Base-by-base conservation (phyloP, 1,284 basidiomycete species). In the Ceratobasidium sp. region DNA sequence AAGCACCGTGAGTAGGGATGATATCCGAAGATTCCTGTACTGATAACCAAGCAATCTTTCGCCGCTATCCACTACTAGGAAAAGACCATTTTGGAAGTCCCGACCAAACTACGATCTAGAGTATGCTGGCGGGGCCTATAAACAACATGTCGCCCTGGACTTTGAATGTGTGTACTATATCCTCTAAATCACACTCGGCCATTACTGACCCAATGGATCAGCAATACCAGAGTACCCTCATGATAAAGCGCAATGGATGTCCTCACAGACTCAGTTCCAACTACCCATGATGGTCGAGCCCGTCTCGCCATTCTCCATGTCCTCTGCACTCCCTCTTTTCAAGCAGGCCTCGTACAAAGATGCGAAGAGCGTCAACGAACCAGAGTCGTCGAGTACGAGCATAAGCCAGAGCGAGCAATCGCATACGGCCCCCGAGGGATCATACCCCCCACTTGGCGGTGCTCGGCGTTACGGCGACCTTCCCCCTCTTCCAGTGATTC, bases 301-400 rank as follows among this genome's bases (percentile, higher is more conserved):
- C 21, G 35, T 67, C 18, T 67, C 64, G 11, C 64, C 64, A n/a
- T 67, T 67, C 32, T 67, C 64, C 64, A 67, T 67, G 64, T 67
- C 64, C 38, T 67, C 64, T 1, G 50, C 50, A 23, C 64, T 67
- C 16, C 64, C 64, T 1, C 49, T 49, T n/a, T 55, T 54, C 1
- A 67, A 67, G 50, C 16, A 18, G 23, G 50, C 26, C 16, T 44
- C 64, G 13, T 44, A 49, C 7, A 43, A 14, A 21, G 64, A 67
- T n/a, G 16, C 41, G 7, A 67, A 50, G 50, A 50, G 49, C 21
- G 35, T 50, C 50, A 43, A 26, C 16, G 49, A 54, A 38, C 14
- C 64, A 30, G 50, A n/a, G 38, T 50, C 26, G 54, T 21, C 49
- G 32, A 55, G 64, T 55, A 26, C 64, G 23, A 67, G 32, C 35